Base-by-base conservation (phyloP, 345 rosid genomes). In the Populus alba region DNA sequence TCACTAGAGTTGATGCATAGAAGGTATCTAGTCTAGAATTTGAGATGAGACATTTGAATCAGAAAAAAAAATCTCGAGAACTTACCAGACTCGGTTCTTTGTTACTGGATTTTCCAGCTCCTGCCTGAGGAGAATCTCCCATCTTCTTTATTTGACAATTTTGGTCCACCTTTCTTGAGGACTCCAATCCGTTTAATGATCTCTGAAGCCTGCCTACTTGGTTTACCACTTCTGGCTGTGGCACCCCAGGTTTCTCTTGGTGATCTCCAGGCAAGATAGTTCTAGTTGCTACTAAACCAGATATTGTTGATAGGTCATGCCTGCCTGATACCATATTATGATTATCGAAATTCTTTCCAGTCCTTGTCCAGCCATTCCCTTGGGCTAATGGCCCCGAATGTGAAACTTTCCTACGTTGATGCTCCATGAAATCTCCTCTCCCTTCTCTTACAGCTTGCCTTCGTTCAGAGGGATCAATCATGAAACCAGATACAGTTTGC, bases 361-460 rank as follows among this genome's bases (percentile, higher is more conserved):
- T 49, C 81, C 86, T 90, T 33, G 74, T 75, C 80, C 79, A 82
- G 75, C 78, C 77, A 18, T 69, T 31, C 18, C 88, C 88, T 11
- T 75, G 87, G 70, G 82, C 85, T 76, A 90, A 71, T 16, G 96
- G 93, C 57, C 92, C 96, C 8, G 96, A 89, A 80, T 83, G 87
- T 8, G 92, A 87, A 61, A 83, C 87, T 77, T 87, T 83, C 81
- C 59, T 78, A 8, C 76, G 78, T 17, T 80, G 83, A 69, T 83
- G 77, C 27, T 82, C 88, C 47, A 20, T 12, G 55, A 78, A 72
- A 66, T 86, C 89, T 86, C 76, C 80, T 68, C 80, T 87, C 49
- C 71, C 78, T 62, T 88, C 89, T 71, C 79, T 90, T 13, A 70
- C 61, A 43, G 62, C 80, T 68, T 83, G 85, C 38, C 76, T 23